A percentile compares a stretch with the other conserved stretches of the same genome.
These are phyloP conservation scores for Epichloe brachyelytri DNA, from an alignment of 2,329 filamentous ascomycete species.

Conservation along the genomic window DNA sequence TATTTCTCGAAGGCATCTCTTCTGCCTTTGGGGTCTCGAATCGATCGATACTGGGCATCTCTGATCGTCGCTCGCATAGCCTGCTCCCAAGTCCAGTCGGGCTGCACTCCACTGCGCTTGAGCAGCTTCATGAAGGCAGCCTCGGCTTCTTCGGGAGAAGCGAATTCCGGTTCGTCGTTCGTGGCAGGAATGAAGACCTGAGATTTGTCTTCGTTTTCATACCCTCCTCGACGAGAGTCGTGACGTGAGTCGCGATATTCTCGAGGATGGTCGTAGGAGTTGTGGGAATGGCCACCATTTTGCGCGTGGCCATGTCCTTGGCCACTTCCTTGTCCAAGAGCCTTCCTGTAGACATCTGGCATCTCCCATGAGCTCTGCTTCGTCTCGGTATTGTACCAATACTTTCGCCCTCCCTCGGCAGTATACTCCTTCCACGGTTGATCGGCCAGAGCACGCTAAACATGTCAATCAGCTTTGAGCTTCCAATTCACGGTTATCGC, in stretches of 20 bases:
- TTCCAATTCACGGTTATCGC: neutral
- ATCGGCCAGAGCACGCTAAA: slow-evolving; percentile 62
- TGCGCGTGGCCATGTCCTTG: slow-evolving; percentile 25
- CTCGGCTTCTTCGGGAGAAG: slow-evolving; percentile 75
- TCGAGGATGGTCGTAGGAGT: slow-evolving; percentile 25
- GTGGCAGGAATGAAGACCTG: slow-evolving; percentile 48
- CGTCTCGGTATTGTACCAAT: slow-evolving; percentile 90
- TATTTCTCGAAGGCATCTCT: slow-evolving; percentile 92
- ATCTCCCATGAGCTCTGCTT: slow-evolving; percentile 93
- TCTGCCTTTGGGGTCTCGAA: slow-evolving; percentile 85
- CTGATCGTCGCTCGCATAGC: slow-evolving; percentile 75
- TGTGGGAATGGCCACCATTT: slow-evolving; percentile 25
- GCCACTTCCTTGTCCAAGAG: slow-evolving; percentile 35
- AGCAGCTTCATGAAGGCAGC: slow-evolving; percentile 86
- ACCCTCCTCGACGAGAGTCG: slow-evolving; percentile 46
- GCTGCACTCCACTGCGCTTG: slow-evolving; percentile 70
- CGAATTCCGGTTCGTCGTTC: slow-evolving; percentile 65
- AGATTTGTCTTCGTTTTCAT: slow-evolving; percentile 41
- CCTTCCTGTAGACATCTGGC: slow-evolving; percentile 68
- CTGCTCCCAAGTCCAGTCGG: slow-evolving; percentile 89
- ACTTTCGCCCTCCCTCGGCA: slow-evolving; percentile 73
- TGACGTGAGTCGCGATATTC: slow-evolving; percentile 28
- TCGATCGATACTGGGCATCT: slow-evolving; percentile 82
- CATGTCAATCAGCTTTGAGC: neutral
- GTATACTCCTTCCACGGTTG: slow-evolving; percentile 92